Conservation (phyloP, 495 filamentous ascomycete species). For the Annulohypoxylon stygium region DNA sequence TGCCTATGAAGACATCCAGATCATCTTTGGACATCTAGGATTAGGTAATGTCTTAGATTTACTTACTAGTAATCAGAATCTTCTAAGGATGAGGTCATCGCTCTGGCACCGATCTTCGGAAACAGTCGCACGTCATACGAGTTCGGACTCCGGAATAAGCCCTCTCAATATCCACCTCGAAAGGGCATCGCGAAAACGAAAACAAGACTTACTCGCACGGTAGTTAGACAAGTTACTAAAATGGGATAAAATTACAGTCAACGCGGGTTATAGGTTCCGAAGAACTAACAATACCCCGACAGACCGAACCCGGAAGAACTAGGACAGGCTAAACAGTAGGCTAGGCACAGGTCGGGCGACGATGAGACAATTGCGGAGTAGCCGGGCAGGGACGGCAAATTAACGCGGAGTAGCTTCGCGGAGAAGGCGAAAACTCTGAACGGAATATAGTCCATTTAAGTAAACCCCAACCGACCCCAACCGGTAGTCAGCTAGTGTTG, state of each 20-base stretch:
- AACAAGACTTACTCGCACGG: not conserved
- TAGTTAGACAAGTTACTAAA: not conserved
- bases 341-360: not conserved
- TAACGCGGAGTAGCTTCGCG: not conserved
- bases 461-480: not conserved
- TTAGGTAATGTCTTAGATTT: too few relatives aligned
- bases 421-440: not conserved
- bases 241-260: not conserved
- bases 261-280: not conserved
- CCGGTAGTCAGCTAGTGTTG: not conserved
- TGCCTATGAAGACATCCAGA: too few relatives aligned
- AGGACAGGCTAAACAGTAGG: not conserved
- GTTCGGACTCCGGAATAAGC: too few relatives aligned
- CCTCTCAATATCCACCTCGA: not conserved
- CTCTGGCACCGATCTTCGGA: not conserved
- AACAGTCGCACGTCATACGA: not conserved
- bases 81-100: too few relatives aligned
- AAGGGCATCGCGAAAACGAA: not conserved
- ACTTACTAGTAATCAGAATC: too few relatives aligned
- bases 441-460: not conserved
- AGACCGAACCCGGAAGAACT: not conserved
- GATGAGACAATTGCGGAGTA: conserved; percentile 4
- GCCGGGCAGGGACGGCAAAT: not conserved
- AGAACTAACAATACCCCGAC: not conserved
- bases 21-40: too few relatives aligned